A percentile compares a stretch with the other conserved stretches of the same genome.
phyloP scores from a whole-genome alignment of 2,329 filamentous ascomycete genomes.

The Aureobasidium zeae region DNA sequence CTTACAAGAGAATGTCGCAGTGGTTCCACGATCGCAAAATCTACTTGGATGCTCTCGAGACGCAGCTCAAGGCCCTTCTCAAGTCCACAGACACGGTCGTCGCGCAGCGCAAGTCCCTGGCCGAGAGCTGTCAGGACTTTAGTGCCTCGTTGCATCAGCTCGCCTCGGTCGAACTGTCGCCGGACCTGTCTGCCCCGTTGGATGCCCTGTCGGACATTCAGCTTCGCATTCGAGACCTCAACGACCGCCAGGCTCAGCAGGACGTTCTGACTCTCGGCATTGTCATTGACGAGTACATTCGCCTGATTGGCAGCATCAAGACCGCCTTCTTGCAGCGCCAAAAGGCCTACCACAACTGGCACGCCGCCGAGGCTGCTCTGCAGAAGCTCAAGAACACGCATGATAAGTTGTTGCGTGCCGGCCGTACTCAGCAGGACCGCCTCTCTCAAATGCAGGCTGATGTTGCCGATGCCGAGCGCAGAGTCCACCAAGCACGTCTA shows the following conservation, averaged over 20 bases:
- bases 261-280: constrained; percentile 94
- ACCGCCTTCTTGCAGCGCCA: constrained; percentile 85
- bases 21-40: constrained; percentile 97
- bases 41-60: constrained; percentile 89
- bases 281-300: constrained; percentile 96
- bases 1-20: constrained; percentile 33
- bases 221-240: constrained; percentile 85
- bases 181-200: constrained; percentile 75
- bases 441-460: constrained; percentile 87
- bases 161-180: constrained; percentile 84
- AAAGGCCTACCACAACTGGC: constrained; percentile 93
- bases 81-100: constrained; percentile 95
- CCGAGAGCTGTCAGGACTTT: constrained; percentile 89
- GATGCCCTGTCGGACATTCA: constrained; percentile 90
- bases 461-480: constrained; percentile 88
- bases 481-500: constrained; percentile 79
- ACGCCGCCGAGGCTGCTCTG: constrained; percentile 78
- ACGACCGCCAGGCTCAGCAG: constrained; percentile 93
- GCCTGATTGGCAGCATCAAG: constrained; percentile 90
- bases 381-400: constrained; percentile 81
- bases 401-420: constrained; percentile 90
- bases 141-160: constrained; percentile 86
- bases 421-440: constrained; percentile 90
- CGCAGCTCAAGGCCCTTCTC: constrained; percentile 77
- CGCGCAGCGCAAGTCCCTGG: constrained; percentile 80